These are phyloP conservation scores for Xylaria intraflava DNA, from an alignment of 495 filamentous ascomycete species.

Conservation along the genomic window DNA sequence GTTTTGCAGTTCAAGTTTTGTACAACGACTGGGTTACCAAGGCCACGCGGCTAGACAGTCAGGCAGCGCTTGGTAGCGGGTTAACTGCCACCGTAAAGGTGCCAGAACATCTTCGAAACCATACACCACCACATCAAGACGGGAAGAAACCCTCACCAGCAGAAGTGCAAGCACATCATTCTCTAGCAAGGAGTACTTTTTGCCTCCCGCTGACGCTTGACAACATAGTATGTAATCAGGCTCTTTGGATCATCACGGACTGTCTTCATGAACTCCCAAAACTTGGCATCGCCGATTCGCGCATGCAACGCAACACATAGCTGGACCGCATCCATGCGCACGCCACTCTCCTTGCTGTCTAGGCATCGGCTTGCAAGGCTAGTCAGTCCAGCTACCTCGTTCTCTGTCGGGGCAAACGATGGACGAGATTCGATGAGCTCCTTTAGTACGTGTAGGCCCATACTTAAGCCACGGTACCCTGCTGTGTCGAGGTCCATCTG, in stretches of 20 bases:
- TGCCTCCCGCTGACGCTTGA: conserved; percentile 51
- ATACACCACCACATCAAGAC: conserved; percentile 4
- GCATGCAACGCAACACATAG: conserved; percentile 69
- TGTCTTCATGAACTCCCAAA: conserved; percentile 58
- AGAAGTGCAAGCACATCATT: conserved; percentile 1
- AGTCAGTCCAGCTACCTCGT: conserved; percentile 43
- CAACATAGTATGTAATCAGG: conserved; percentile 77
- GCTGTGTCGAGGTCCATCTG: conserved; percentile 30
- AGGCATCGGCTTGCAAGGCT: conserved; percentile 55
- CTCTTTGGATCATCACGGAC: conserved; percentile 64
- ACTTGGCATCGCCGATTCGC: conserved; percentile 55
- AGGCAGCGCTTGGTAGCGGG: background rate
- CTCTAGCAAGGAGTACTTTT: conserved; percentile 8
- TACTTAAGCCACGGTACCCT: conserved; percentile 41
- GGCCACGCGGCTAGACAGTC: background rate
- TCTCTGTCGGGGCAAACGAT: conserved; percentile 35
- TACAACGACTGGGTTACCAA: background rate
- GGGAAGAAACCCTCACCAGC: conserved; percentile 3
- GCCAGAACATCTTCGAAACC: background rate
- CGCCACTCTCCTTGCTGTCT: conserved; percentile 65
- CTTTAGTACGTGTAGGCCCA: conserved; percentile 56
- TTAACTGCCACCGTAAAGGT: background rate
- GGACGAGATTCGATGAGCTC: conserved; percentile 41
- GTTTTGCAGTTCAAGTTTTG: background rate
- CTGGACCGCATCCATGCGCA: conserved; percentile 70